Evolutionary conservation across 2,329 filamentous ascomycete species (phyloP).

Genomic region (Aspergillus eucalypticola): DNA sequence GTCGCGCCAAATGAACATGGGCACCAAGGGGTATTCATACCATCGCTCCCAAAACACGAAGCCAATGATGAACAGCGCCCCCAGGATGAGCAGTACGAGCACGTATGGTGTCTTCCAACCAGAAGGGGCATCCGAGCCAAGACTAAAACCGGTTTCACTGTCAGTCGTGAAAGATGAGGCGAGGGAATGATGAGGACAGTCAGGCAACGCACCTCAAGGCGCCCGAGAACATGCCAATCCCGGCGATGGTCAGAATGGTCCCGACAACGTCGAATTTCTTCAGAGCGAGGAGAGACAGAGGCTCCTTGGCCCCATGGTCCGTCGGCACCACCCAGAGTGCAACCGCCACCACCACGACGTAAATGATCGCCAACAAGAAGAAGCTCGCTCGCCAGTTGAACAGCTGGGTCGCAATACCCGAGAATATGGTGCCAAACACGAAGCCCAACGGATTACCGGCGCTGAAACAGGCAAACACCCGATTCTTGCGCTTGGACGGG

Average conservation of each 20-base stretch:
- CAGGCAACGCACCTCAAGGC: slow-evolving; percentile 47
- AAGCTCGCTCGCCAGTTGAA: slow-evolving; percentile 66
- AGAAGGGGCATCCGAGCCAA: slow-evolving; percentile 56
- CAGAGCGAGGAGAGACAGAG: not conserved
- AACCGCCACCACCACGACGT: slow-evolving; percentile 58
- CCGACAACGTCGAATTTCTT: slow-evolving; percentile 60
- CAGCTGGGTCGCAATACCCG: slow-evolving; percentile 61
- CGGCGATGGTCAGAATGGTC: slow-evolving; percentile 61
- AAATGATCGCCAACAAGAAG: slow-evolving; percentile 64
- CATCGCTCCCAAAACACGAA: slow-evolving; percentile 66
- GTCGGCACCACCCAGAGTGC: slow-evolving; percentile 64
- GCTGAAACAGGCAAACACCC: slow-evolving; percentile 64
- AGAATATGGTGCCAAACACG: slow-evolving; percentile 60
- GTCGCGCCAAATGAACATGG: slow-evolving; percentile 59
- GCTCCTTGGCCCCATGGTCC: slow-evolving; percentile 42
- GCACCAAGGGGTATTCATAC: slow-evolving; percentile 53
- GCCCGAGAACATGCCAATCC: slow-evolving; percentile 65
- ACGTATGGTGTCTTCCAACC: slow-evolving; percentile 66
- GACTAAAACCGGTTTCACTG: slow-evolving; percentile 27
- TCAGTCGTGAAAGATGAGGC: not conserved
- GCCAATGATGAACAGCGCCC: slow-evolving; percentile 54
- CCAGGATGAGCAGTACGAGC: slow-evolving; percentile 62
- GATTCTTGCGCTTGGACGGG: slow-evolving; percentile 64
- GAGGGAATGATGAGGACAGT: not conserved
- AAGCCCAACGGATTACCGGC: slow-evolving; percentile 61